Evolutionary conservation across 352 stramenopile genomes (phyloP), one percentile per base, ranked within the genome.

Genomic region (Globisporangium echinulatum): DNA sequence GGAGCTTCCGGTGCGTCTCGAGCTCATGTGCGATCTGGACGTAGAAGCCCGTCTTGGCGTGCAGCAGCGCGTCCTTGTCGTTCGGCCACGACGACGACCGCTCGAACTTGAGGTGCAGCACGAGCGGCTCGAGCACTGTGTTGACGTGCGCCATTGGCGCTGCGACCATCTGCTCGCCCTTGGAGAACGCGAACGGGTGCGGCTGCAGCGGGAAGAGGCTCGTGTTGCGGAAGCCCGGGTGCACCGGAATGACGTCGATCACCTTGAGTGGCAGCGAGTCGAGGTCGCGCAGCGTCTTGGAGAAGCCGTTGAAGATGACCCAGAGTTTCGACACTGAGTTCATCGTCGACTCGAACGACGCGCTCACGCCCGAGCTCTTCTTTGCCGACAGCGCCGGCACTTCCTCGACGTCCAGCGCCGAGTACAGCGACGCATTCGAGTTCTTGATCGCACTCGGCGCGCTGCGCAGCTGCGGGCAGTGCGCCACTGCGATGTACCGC

Each of bases 21-120:
- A 96, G 70, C 56, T 94, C 81, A 48, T 96, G 75, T 1, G 77
- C 84, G 36, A 97, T 79, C 46, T 96, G 79, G 13, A 96, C 84
- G 68, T 96, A 96, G 63, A 97, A 96, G 1, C 85, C 88, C 5
- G 82, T 90, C 70, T 96, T 96, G 5, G 83, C 85, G 54, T 94
- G 79, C 44, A 75, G 69, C 43, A 97, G 60, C 5, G 88, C 88
- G 11, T 82, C 70, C 62, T 77, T 77, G n/a, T 94, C 80, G 43
- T 75, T 92, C 4, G 88, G 88, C 88, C 88, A 97, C 46, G 83
- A 80, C 14, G 84, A 92, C 7, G 82, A 94, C 14, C 81, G 79
- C 55, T 97, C 87, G 38, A 97, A 94, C 55, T 86, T 82, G 7
- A 96, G 17, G 51, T 95, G 70, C 8, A 96, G 50, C 49, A 74